Evolutionary conservation across 2,329 filamentous ascomycete species (phyloP).

Genomic region (Zymoseptoria pseudotritici): DNA sequence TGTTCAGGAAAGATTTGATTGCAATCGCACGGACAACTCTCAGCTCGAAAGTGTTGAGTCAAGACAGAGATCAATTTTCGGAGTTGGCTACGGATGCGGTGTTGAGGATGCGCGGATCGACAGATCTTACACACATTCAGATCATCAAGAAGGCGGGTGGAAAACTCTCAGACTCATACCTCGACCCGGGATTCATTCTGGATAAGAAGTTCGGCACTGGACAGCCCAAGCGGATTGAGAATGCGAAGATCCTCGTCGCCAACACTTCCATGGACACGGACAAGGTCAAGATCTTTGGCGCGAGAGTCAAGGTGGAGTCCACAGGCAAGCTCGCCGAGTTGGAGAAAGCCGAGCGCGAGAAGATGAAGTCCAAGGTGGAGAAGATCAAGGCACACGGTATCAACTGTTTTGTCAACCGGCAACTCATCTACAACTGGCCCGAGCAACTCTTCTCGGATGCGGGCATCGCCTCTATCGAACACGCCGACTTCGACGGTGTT

Average conservation of each 20-base stretch:
- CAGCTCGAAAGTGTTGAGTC: slow-evolving; percentile 92
- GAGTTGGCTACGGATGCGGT: slow-evolving; percentile 86
- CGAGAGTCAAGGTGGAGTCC: slow-evolving; percentile 89
- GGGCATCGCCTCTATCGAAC: slow-evolving; percentile 96
- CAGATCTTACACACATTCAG: slow-evolving; percentile 94
- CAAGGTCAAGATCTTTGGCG: slow-evolving; percentile 99
- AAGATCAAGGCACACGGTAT: slow-evolving; percentile 98
- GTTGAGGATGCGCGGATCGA: slow-evolving; percentile 78
- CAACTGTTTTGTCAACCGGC: slow-evolving; percentile 99
- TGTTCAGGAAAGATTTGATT: slow-evolving; percentile 82
- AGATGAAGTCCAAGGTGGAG: slow-evolving; percentile 99
- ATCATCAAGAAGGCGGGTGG: slow-evolving; percentile 99
- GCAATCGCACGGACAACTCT: slow-evolving; percentile 91
- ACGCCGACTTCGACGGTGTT: slow-evolving; percentile 97
- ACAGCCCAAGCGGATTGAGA: slow-evolving; percentile 93
- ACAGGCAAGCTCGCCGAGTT: slow-evolving; percentile 97
- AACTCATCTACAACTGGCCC: slow-evolving; percentile 99
- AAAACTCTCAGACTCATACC: slow-evolving; percentile 93
- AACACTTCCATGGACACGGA: slow-evolving; percentile 99
- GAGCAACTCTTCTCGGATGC: slow-evolving; percentile 98
- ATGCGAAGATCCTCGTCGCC: slow-evolving; percentile 94
- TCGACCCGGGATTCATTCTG: slow-evolving; percentile 96
- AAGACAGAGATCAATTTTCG: slow-evolving; percentile 89
- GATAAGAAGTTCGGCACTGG: slow-evolving; percentile 99
- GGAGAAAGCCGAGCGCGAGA: slow-evolving; percentile 95